phyloP scores from a whole-genome alignment of 2,329 filamentous ascomycete species.

The Hypoxylon sp. region DNA sequence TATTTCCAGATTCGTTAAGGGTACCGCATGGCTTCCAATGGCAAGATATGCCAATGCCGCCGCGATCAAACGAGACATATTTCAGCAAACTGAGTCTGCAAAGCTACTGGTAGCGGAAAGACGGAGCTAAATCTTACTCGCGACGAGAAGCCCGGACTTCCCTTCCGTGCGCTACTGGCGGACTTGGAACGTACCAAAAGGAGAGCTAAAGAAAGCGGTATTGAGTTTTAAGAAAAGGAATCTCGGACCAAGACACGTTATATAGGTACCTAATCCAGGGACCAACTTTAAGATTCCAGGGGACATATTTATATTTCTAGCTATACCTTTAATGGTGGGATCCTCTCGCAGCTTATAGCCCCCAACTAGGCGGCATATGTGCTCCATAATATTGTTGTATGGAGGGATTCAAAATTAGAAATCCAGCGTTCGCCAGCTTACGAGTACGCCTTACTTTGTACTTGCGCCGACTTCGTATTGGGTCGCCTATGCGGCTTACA shows the following conservation, averaged over 20 bases:
- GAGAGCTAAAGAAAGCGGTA: slow-evolving; percentile 19
- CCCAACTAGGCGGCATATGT: slow-evolving; percentile 4
- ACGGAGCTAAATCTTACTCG: neutral
- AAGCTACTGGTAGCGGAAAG: neutral
- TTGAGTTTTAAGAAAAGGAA: slow-evolving; percentile 12
- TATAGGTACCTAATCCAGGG: slow-evolving; percentile 22
- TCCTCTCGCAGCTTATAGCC: slow-evolving; percentile 20
- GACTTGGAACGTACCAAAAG: slow-evolving; percentile 17
- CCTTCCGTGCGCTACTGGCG: neutral
- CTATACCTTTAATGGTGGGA: slow-evolving; percentile 2
- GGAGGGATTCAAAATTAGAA: slow-evolving; percentile 11
- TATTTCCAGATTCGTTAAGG: neutral
- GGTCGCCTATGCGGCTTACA: neutral
- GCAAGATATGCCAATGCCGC: slow-evolving; percentile 26
- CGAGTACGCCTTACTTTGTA: neutral
- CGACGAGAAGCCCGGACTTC: slow-evolving; percentile 4
- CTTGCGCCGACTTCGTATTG: neutral
- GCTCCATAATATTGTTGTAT: slow-evolving; percentile 8
- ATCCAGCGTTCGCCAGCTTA: slow-evolving; percentile 10
- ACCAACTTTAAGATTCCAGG: slow-evolving; percentile 23
- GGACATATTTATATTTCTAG: slow-evolving; percentile 21
- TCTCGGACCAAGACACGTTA: neutral
- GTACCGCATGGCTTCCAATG: slow-evolving; percentile 21
- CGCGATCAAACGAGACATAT: slow-evolving; percentile 22
- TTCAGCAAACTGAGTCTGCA: neutral